Evolutionary conservation across 1,284 basidiomycete genomes (phyloP).

Genomic region (Hemileia vastatrix): DNA sequence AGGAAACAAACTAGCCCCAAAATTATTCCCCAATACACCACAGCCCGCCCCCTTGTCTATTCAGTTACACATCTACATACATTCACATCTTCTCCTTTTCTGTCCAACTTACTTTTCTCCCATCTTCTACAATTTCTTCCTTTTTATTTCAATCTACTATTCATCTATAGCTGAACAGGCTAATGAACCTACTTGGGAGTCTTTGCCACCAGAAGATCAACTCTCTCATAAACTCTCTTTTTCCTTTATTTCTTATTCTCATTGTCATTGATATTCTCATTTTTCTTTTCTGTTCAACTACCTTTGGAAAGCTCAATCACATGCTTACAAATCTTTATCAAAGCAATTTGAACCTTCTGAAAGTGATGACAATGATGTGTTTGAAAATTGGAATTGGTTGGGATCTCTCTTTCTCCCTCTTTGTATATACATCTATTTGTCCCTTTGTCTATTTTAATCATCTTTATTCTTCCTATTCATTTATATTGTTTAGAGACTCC

Average conservation of each 20-base stretch:
- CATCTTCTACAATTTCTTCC: too few species aligned
- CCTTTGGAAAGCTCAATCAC: conserved; percentile 22
- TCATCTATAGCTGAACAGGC: conserved; percentile 14
- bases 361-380: conserved; percentile 19
- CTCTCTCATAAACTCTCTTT: conserved; percentile 9
- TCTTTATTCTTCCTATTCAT: conserved; percentile 19
- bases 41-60: too few species aligned
- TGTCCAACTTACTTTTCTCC: too few species aligned
- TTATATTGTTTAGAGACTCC: conserved; percentile 1
- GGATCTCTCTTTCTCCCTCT: too few species aligned
- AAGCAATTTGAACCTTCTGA: conserved; percentile 24
- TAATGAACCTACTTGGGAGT: conserved; percentile 18
- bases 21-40: too few species aligned
- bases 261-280: too few species aligned
- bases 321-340: conserved; percentile 17
- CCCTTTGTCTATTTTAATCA: conserved; percentile 27
- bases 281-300: background rate
- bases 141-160: too few species aligned
- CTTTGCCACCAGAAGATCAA: conserved; percentile 16
- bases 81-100: too few species aligned
- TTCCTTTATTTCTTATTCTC: background rate
- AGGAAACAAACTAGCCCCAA: too few species aligned
- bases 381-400: conserved; percentile 22
- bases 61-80: too few species aligned
- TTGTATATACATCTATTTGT: too few species aligned